Evolutionary conservation across 306 rosid genomes (phyloP), one percentile per base, ranked within the genome.

Genomic region (Lathyrus tuberosus): DNA sequence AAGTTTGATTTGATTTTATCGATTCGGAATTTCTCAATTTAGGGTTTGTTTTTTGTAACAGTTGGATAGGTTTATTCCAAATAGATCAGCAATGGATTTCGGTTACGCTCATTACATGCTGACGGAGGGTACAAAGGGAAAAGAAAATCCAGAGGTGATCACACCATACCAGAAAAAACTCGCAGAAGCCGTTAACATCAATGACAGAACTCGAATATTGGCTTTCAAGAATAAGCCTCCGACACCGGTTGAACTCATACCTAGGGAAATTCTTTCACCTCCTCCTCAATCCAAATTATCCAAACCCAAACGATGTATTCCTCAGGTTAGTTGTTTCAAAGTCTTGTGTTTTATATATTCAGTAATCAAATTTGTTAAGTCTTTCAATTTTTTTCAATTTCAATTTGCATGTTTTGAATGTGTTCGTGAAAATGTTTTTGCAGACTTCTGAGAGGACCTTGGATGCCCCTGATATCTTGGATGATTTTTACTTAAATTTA

Each of bases 221-320:
- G 95, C 97, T n/a, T 86, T 88, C 89, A 90, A 84, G 91, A 86
- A 90, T 82, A 90, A 86, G 73, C 90, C 95, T 4, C 76, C 86
- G 0, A 82, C 88, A 1, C 74, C 84, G 0, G 84, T 86, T 6
- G 89, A 90, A 53, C 70, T 58, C 35, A 53, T 86, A 44, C 92
- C 95, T 1, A 80, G 56, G n/a, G 70, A 76, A 43, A 71, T 74
- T 44, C 72, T 88, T 24, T 73, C 84, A 16, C 35, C 90, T n/a
- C 68, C 84, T 6, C 84, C 64, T 3, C 84, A 62, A 17, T 73
- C 73, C 13, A 90, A 80, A 58, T 74, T 79, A 1, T 15, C 65
- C 16, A 88, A 84, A 65, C 70, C 86, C 49, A 69, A 79, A 37
- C 85, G 95, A 35, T 53, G 66, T 74, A 88, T 91, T 74, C 92